Base-by-base conservation (phyloP, 306 rosid genomes). In the Rosa lucieae region DNA sequence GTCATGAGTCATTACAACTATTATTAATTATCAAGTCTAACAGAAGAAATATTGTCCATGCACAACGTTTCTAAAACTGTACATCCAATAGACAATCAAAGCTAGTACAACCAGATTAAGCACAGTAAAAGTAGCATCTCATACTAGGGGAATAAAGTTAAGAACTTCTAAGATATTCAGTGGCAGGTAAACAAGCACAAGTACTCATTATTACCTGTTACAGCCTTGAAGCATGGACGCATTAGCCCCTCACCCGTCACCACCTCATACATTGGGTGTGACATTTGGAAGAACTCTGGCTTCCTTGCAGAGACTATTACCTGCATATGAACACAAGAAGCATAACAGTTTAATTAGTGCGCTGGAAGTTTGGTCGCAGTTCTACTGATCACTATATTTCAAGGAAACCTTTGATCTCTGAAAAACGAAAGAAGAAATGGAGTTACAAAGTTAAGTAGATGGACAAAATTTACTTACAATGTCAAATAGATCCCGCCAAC, bases 171-270 rank as follows among this genome's bases (percentile, higher is more conserved):
- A 74, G 69, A 44, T 42, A 40, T 15, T 58, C 15, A 14, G 69
- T 21, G 20, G 39, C 7, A 77, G 37, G 23, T 15, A 35, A 15
- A 79, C 39, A 69, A 49, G 84, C 62, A 49, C 58, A 70, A 32
- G 48, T 26, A 74, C 70, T 55, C 70, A n/a, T 62, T 82, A 75
- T 83, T 77, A 94, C 99, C 99, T 74, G 94, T 84, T 80, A 78
- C n/a, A 77, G 90, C 97, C 89, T 90, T 94, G 92, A 94, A 91
- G 87, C 97, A 94, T 52, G 99, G 97, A 55, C 95, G 90, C 99
- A 94, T 91, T 47, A 94, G 91, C 68, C 97, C 99, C 87, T 92
- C 97, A 49, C 88, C 92, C 10, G 99, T 94, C 89, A 94, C 99
- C 79, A 94, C 99, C 90, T 94, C 97, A 78, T 94, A 92, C 97